phyloP scores from a whole-genome alignment of 2,329 filamentous ascomycete genomes.

The Scedosporium boydii region DNA sequence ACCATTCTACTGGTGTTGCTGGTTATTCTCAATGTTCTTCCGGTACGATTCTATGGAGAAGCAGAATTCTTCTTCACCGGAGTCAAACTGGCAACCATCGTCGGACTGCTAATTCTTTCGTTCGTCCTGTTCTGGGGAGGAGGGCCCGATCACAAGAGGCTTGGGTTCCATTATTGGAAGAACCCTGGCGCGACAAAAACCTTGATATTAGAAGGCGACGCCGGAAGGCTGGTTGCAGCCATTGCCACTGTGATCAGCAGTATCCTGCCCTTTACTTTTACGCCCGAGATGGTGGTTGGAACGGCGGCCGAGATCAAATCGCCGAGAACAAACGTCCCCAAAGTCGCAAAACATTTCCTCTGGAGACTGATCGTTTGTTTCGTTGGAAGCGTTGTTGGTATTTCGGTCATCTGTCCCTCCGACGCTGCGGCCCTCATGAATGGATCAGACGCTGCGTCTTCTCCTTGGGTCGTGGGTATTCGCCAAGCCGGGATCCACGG shows the following conservation, averaged over 20 bases:
- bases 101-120: conserved; percentile 38
- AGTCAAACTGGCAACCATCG: conserved; percentile 40
- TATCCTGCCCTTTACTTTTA: conserved; percentile 18
- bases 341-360: conserved; percentile 22
- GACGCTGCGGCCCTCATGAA: conserved; percentile 22
- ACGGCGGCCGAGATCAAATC: conserved; percentile 25
- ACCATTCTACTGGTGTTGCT: conserved; percentile 12
- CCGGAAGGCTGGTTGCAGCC: conserved; percentile 50
- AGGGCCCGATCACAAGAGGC: conserved; percentile 28
- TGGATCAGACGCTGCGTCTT: conserved; percentile 30
- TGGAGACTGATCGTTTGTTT: conserved; percentile 29
- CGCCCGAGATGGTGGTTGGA: conserved; percentile 23
- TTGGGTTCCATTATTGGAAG: conserved; percentile 33
- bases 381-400: conserved; percentile 25
- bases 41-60: conserved; percentile 40
- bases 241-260: conserved; percentile 13
- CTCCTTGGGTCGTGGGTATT: conserved; percentile 51
- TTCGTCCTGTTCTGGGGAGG: conserved; percentile 38
- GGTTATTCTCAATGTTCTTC: conserved; percentile 11
- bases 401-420: conserved; percentile 27
- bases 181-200: conserved; percentile 20
- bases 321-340: conserved; percentile 26
- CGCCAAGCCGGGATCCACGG: conserved; percentile 34
- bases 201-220: conserved; percentile 27
- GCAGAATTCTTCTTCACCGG: conserved; percentile 41